Evolutionary conservation across 139 green algal species (phyloP), one percentile per base, ranked within the genome.

Genomic region (Microglena sp.): DNA sequence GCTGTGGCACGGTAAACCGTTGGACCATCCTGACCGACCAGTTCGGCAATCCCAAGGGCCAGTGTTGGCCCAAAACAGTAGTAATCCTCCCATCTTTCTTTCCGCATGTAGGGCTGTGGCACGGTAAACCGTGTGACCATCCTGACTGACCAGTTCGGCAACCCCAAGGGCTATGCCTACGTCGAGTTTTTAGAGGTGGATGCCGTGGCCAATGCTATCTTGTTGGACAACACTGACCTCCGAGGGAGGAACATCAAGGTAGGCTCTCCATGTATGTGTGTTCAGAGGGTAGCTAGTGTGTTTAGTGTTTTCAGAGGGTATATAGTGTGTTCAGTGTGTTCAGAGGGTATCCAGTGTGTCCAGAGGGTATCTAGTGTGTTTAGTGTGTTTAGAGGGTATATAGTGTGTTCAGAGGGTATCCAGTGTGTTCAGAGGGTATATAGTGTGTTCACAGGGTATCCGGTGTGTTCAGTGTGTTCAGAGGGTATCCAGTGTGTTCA

Each of bases 61-160:
- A n/a, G n/a, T n/a, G n/a, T n/a, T n/a, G n/a, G n/a, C n/a, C n/a
- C n/a, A n/a, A n/a, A n/a, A n/a, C n/a, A n/a, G n/a, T n/a, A n/a
- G n/a, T n/a, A n/a, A n/a, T n/a, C n/a, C n/a, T n/a, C n/a, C n/a
- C n/a, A n/a, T n/a, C n/a, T n/a, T n/a, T n/a, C n/a, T n/a, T n/a
- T n/a, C 36, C 29, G 21, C 33, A 83, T 92, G 57, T 75, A 95
- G 82, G 70, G 68, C 22, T 99, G 93, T 71, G 93, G 93, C 24
- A 97, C 92, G 0, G 93, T 99, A 31, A 98, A 99, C 76, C 85
- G 93, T 4, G 93, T 99, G 21, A 99, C 93, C 43, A 98, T 99
- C 35, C 77, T 98, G 2, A 96, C 90, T 1, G 93, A 99, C 82
- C 90, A 87, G 61, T 87, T 84, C 55, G 93, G 92, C 36, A 90